phyloP scores from a whole-genome alignment of 2,329 filamentous ascomycete species.

The Plectosphaerella sp. region DNA sequence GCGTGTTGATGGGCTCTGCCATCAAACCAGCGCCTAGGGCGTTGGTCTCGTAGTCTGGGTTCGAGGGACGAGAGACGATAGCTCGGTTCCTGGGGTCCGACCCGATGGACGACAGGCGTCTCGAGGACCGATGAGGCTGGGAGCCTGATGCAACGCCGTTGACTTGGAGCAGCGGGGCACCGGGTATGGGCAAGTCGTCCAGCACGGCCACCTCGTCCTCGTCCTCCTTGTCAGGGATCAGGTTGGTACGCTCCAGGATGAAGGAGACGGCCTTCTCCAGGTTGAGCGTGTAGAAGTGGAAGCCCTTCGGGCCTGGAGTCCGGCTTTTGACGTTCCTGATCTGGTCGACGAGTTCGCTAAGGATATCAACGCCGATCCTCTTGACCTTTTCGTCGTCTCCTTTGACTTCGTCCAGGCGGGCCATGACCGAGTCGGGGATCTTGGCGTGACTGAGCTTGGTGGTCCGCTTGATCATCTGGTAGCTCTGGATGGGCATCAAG shows the following conservation, averaged over 20 bases:
- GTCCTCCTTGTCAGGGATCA: slow-evolving; percentile 65
- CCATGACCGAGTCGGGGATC: slow-evolving; percentile 67
- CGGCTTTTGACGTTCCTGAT: slow-evolving; percentile 62
- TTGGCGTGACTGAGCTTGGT: slow-evolving; percentile 91
- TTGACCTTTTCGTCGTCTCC: slow-evolving; percentile 80
- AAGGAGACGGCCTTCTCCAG: slow-evolving; percentile 94
- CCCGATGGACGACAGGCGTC: slow-evolving; percentile 73
- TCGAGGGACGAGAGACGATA: slow-evolving; percentile 66
- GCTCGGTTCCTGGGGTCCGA: slow-evolving; percentile 85
- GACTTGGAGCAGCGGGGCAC: slow-evolving; percentile 41
- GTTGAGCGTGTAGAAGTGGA: slow-evolving; percentile 97
- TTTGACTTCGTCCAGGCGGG: slow-evolving; percentile 67
- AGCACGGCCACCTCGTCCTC: slow-evolving; percentile 45
- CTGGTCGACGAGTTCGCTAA: slow-evolving; percentile 78
- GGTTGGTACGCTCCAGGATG: slow-evolving; percentile 77
- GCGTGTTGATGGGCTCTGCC: slow-evolving; percentile 66
- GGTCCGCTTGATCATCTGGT: slow-evolving; percentile 89
- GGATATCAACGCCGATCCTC: slow-evolving; percentile 72
- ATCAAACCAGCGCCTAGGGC: slow-evolving; percentile 76
- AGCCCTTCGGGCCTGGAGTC: slow-evolving; percentile 64
- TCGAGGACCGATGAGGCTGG: slow-evolving; percentile 29
- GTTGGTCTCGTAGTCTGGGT: slow-evolving; percentile 65
- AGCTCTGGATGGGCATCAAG: slow-evolving; percentile 96
- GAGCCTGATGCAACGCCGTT: slow-evolving; percentile 38
- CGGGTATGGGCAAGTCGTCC: slow-evolving; percentile 34